Conservation (phyloP, 1,284 basidiomycete genomes). For the Ceratobasidium sp. region DNA sequence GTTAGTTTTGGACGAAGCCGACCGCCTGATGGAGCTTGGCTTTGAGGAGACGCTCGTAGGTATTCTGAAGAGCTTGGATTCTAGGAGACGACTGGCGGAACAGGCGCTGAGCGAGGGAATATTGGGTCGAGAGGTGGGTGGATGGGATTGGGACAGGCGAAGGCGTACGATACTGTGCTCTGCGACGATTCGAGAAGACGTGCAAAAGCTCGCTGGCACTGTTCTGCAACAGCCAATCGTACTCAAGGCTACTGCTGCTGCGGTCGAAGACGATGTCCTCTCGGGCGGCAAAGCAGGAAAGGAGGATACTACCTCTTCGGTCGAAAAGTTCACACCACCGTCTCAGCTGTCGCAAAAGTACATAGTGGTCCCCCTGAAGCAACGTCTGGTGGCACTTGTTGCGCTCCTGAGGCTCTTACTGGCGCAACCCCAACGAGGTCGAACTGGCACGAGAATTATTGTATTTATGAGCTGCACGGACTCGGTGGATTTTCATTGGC, state of each 20-base stretch:
- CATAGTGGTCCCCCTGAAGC: conserved; percentile 91
- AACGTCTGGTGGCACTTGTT: conserved; percentile 91
- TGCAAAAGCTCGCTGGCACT: conserved; percentile 92
- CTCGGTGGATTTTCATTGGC: conserved; percentile 98
- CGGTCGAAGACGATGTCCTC: conserved; percentile 56
- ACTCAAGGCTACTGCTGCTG: conserved; percentile 74
- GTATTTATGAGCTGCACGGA: conserved; percentile 98
- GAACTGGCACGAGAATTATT: conserved; percentile 74
- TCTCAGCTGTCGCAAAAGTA: conserved; percentile 96
- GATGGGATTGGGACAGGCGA: conserved; percentile 85
- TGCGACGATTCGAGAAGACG: conserved; percentile 95
- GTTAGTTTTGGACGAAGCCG: conserved; percentile 97
- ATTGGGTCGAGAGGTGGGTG: conserved; percentile 70
- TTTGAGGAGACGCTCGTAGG: conserved; percentile 78
- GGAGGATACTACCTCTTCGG: conserved; percentile 47
- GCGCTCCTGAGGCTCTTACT: conserved; percentile 86
- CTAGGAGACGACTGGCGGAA: conserved; percentile 78
- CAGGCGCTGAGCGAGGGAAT: conserved; percentile 80
- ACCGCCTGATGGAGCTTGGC: conserved; percentile 83
- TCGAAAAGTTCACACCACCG: conserved; percentile 90
- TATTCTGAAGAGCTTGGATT: conserved; percentile 89
- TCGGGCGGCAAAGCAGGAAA: conserved; percentile 48
- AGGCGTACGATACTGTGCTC: conserved; percentile 94
- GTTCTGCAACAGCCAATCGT: conserved; percentile 80
- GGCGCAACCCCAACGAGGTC: conserved; percentile 65